Base-by-base conservation (phyloP, 352 stramenopile species). In the Phytophthora pseudosyringae region DNA sequence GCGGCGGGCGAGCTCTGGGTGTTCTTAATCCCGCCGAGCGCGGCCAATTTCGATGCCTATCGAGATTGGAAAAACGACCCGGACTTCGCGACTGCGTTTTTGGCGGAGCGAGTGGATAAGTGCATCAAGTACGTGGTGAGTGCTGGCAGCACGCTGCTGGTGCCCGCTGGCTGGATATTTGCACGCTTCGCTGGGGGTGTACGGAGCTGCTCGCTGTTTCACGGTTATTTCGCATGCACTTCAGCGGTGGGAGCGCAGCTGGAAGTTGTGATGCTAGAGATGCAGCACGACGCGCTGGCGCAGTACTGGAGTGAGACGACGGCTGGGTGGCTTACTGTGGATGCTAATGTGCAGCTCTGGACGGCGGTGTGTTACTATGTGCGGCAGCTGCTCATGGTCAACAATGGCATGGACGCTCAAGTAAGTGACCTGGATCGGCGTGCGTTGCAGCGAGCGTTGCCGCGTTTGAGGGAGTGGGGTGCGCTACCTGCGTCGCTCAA, bases 151-250 rank as follows among this genome's bases (percentile, higher is more conserved):
- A 81, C 81, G 15, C 38, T 96, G 7, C 45, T 92, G 5, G 50
- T 96, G 0, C 88, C 88, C 0, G 69, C 82, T 18, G 85, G 86
- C 3, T 95, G 83, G 83, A 76, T 91, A 10, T 86, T 80, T 53
- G 86, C 86, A n/a, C 46, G 91, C 13, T 96, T 78, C 63, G 72
- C 64, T 12, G 72, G 67, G 9, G 67, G 72, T 7, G 70, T 76
- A 10, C 59, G 83, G 9, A 76, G 67, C 26, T 86, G 77, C 21
- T 83, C 77, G 39, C 64, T 83, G 46, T 90, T 83, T 58, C 72
- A 71, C n/a, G 81, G 83, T 5, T 81, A 78, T 38, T 92, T 92
- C 52, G 64, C 71, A 13, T 82, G 75, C 47, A 90, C 78, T 5
- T 68, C 81, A 21, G 76, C 58, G 13, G 66, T 92, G 41, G 69